phyloP scores from a whole-genome alignment of 2,329 filamentous ascomycete genomes.

The Trichoderma citrinoviride region DNA sequence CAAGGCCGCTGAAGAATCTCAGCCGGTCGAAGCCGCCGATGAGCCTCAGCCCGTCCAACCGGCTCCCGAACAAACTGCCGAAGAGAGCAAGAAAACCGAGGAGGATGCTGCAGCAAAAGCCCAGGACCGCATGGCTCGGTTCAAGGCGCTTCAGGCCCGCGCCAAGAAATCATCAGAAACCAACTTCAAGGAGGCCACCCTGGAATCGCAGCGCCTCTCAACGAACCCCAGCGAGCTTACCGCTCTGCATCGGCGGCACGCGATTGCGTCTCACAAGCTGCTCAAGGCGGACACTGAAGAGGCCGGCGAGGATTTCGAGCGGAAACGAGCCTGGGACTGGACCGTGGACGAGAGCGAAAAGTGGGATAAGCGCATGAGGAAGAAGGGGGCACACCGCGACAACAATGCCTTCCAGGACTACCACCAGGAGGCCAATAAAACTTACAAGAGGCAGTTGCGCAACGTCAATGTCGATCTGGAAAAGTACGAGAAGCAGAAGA shows the following conservation, averaged over 20 bases:
- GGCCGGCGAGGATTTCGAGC: constrained; percentile 87
- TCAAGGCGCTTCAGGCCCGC: constrained; percentile 82
- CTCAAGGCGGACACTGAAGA: constrained; percentile 88
- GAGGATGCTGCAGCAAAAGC: constrained; percentile 44
- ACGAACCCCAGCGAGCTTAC: constrained; percentile 75
- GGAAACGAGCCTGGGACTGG: constrained; percentile 98
- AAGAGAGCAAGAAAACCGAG: constrained; percentile 23
- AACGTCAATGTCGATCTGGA: constrained; percentile 75
- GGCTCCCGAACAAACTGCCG: constrained; percentile 22
- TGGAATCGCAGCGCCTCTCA: constrained; percentile 75
- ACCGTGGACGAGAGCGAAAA: constrained; percentile 89
- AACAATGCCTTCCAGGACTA: constrained; percentile 91
- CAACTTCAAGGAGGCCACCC: constrained; percentile 81
- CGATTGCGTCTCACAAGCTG: constrained; percentile 86
- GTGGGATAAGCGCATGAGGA: constrained; percentile 88
- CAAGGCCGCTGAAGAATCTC: too few species aligned
- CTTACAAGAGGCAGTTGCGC: constrained; percentile 87
- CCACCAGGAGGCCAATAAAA: constrained; percentile 79
- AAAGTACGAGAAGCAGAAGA: constrained; percentile 83
- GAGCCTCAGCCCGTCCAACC: background rate
- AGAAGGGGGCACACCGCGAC: constrained; percentile 77
- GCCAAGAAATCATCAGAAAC: constrained; percentile 68
- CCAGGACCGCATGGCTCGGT: constrained; percentile 72
- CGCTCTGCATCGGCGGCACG: constrained; percentile 79
- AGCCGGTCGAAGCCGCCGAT: background rate